Evolutionary conservation across 208 protist species (phyloP).

Genomic region (Wallacemonas collosoma): DNA sequence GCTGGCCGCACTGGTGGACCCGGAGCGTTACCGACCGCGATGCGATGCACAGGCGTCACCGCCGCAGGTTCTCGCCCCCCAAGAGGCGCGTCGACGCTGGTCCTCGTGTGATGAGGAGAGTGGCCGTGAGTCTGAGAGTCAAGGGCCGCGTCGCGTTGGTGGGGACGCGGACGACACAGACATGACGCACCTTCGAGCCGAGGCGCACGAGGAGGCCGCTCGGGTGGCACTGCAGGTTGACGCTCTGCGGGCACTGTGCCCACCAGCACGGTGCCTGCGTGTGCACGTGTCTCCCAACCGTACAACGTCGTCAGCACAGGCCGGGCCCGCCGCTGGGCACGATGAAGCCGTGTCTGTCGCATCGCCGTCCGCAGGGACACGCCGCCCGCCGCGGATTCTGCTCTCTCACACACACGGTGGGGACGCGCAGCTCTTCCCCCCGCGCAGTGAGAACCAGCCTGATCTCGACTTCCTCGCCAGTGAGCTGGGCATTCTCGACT

Average conservation of each 20-base stretch:
- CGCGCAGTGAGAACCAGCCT: neutral
- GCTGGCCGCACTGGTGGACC: neutral
- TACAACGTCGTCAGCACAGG: neutral
- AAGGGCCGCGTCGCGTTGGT: neutral
- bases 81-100: too few relatives aligned
- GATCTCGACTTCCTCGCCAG: slow-evolving; percentile 7
- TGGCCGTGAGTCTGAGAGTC: neutral
- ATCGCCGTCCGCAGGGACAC: too few relatives aligned
- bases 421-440: neutral
- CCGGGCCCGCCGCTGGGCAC: too few relatives aligned
- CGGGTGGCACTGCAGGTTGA: neutral
- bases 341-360: too few relatives aligned
- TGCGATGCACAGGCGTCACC: neutral
- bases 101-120: too few relatives aligned
- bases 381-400: too few relatives aligned
- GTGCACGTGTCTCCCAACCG: neutral
- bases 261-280: neutral
- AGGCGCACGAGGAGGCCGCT: neutral
- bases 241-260: neutral
- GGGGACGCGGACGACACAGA: neutral
- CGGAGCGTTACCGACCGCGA: neutral
- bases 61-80: too few relatives aligned
- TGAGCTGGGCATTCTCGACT: slow-evolving; percentile 12
- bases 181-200: neutral
- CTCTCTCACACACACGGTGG: too few relatives aligned